Conservation (phyloP, 371 early-diverging fungal species). For the Cokeromyces recurvatus region DNA sequence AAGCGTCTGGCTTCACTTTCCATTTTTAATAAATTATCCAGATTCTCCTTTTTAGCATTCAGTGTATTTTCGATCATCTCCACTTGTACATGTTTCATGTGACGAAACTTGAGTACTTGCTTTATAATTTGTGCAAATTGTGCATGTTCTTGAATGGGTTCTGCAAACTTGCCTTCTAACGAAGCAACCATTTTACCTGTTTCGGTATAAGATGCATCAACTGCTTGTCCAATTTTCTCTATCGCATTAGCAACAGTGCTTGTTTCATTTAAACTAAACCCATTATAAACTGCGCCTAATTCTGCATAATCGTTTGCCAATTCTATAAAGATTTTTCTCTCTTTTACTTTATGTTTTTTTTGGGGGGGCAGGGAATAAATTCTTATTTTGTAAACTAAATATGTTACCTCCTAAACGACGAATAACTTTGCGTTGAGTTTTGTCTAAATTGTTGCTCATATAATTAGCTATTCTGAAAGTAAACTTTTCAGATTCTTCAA, state of each 20-base stretch:
- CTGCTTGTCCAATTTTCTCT: conserved; percentile 87
- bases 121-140: conserved; percentile 86
- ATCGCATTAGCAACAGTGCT: conserved; percentile 75
- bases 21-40: conserved; percentile 68
- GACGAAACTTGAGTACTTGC: conserved; percentile 76
- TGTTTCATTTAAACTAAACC: conserved; percentile 84
- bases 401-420: conserved; percentile 62
- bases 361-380: no score
- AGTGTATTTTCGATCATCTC: conserved; percentile 74
- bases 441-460: conserved; percentile 66
- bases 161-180: conserved; percentile 77
- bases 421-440: conserved; percentile 63
- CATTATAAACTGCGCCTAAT: conserved; percentile 91
- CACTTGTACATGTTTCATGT: conserved; percentile 82
- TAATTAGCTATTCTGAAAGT: conserved; percentile 73
- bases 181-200: conserved; percentile 63
- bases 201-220: conserved; percentile 78
- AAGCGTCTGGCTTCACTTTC: conserved; percentile 85
- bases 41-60: conserved; percentile 58
- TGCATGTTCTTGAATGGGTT: conserved; percentile 84
- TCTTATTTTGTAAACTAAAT: not conserved
- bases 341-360: no score
- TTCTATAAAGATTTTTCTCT: conserved; percentile 26
- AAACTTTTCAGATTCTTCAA: conserved; percentile 76
- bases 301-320: conserved; percentile 78